A percentile compares a stretch with the other conserved stretches of the same genome.
These are phyloP conservation scores for Trametopsis cervina DNA, from an alignment of 768 basidiomycete genomes.

Conservation along the genomic window DNA sequence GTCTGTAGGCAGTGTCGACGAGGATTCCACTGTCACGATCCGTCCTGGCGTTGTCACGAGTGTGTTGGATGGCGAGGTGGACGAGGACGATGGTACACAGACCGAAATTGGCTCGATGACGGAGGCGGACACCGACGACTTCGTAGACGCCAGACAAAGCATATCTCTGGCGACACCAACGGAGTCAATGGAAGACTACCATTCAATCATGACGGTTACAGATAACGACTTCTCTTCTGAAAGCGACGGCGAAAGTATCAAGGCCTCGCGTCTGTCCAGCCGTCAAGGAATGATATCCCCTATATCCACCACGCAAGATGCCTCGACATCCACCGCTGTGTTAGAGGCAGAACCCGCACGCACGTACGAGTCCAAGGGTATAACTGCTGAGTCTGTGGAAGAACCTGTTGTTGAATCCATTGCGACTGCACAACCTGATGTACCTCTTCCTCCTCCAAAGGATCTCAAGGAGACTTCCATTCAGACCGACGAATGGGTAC, in stretches of 20 bases:
- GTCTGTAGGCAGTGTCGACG: constrained; percentile 21
- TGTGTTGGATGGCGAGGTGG: constrained; percentile 30
- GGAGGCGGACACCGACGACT: constrained; percentile 65
- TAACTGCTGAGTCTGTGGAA: constrained; percentile 27
- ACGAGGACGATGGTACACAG: constrained; percentile 43
- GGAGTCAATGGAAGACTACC: constrained; percentile 66
- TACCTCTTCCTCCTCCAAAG: constrained; percentile 40
- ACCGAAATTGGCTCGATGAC: constrained; percentile 38
- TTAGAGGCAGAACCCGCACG: constrained; percentile 18
- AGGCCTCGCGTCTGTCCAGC: constrained; percentile 43
- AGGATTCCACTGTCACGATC: constrained; percentile 24
- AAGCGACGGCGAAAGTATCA: constrained; percentile 69
- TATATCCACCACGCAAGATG: background rate
- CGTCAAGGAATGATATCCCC: constrained; percentile 11
- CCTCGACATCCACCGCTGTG: constrained; percentile 21
- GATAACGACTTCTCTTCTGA: constrained; percentile 56
- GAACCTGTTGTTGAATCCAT: constrained; percentile 8
- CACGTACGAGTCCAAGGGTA: constrained; percentile 47
- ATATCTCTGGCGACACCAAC: constrained; percentile 56
- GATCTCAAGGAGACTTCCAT: constrained; percentile 69
- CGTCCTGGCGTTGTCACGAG: constrained; percentile 3
- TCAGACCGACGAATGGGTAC: constrained; percentile 73
- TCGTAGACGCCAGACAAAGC: constrained; percentile 70
- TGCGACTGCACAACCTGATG: constrained; percentile 6
- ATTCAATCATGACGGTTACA: constrained; percentile 63